Percentiles rank a stretch among this genome's conserved stretches.
Conservation (phyloP, 306 rosid genomes). For the Rosa lucieae region DNA sequence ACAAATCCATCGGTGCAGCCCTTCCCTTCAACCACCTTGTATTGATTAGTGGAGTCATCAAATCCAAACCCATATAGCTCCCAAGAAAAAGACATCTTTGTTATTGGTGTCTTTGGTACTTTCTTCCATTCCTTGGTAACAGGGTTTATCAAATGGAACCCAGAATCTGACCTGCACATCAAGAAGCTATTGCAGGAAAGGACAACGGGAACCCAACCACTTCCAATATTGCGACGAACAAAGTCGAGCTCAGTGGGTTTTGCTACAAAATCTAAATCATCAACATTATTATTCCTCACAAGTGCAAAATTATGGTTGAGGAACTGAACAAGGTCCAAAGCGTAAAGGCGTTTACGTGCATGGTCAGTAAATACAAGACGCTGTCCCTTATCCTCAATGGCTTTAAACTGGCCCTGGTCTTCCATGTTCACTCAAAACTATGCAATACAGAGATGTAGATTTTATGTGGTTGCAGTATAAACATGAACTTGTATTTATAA, state of each 20-base stretch:
- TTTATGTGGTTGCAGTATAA: too few relatives aligned
- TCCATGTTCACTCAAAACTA: not conserved
- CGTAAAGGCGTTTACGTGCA: not conserved
- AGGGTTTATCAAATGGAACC: not conserved
- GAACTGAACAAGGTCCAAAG: not conserved
- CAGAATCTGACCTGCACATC: not conserved
- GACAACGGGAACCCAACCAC: not conserved
- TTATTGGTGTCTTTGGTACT: not conserved
- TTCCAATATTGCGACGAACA: not conserved
- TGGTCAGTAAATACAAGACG: not conserved
- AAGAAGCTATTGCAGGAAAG: not conserved
- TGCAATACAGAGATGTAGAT: too few relatives aligned
- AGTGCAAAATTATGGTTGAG: not conserved
- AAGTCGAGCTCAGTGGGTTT: not conserved
- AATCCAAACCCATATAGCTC: constrained; percentile 3
- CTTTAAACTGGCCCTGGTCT: not conserved
- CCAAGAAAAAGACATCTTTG: not conserved
- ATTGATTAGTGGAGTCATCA: not conserved
- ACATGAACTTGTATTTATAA: too few relatives aligned
- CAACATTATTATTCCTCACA: not conserved
- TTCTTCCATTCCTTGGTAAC: not conserved
- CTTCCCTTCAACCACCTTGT: constrained; percentile 2
- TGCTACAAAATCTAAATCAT: not conserved
- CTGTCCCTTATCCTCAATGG: not conserved
- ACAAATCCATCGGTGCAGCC: not conserved